These are phyloP conservation scores for Leishmania lainsoni DNA, from an alignment of 208 protist species.

Conservation along the genomic window DNA sequence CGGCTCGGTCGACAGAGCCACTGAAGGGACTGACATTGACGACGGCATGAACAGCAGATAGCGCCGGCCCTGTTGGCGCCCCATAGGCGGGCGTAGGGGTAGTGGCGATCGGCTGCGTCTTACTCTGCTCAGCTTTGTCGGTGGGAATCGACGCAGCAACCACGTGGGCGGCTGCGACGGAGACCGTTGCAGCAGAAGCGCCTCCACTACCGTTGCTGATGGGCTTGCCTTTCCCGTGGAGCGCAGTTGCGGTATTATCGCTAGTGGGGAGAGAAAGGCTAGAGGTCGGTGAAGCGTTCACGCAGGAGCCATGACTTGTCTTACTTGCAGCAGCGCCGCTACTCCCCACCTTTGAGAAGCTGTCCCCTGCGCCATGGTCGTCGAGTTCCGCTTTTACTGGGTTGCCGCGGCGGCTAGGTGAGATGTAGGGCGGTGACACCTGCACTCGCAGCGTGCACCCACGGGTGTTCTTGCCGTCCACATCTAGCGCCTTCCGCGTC, in stretches of 20 bases:
- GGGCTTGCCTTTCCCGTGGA: not conserved
- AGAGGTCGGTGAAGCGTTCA: slow-evolving; percentile 1
- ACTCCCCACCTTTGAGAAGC: not conserved
- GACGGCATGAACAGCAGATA: not conserved
- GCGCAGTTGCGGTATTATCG: not conserved
- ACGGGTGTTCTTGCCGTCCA: slow-evolving; percentile 82
- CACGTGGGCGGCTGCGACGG: not conserved
- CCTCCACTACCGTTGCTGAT: not conserved
- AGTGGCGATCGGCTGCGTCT: not conserved
- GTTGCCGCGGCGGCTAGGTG: slow-evolving; percentile 54
- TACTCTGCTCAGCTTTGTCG: not conserved
- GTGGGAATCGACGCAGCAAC: not conserved
- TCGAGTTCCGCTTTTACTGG: slow-evolving; percentile 34
- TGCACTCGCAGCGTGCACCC: slow-evolving; percentile 84
- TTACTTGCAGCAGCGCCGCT: not conserved
- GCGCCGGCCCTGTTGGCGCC: not conserved
- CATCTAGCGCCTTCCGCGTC: slow-evolving; percentile 57
- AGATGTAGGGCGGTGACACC: slow-evolving; percentile 81
- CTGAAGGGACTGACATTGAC: not conserved
- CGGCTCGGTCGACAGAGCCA: slow-evolving; percentile 5
- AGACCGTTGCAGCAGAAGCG: not conserved
- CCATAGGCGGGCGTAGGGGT: not conserved
- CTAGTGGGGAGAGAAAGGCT: not conserved
- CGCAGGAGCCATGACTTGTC: not conserved
- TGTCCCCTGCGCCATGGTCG: not conserved